A percentile compares a stretch with the other conserved stretches of the same genome.
Evolutionary conservation across 2,329 filamentous ascomycete species (phyloP).

Genomic region (Diaporthe longicolla): DNA sequence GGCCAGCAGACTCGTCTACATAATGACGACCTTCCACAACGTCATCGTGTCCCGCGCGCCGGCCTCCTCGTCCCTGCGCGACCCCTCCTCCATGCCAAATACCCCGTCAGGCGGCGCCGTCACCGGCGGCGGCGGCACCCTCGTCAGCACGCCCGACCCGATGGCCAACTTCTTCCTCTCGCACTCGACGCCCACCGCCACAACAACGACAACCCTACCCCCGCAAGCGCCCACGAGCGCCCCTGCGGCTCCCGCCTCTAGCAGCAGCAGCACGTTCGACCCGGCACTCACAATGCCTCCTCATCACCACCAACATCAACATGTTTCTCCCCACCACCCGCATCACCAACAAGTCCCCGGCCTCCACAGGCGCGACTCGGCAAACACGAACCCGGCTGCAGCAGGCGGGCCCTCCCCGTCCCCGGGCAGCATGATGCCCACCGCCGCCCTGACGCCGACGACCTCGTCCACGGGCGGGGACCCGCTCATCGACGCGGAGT

Average conservation of each 20-base stretch:
- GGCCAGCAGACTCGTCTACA: conserved; percentile 63
- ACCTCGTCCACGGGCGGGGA: conserved; percentile 36
- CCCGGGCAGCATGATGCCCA: conserved; percentile 23
- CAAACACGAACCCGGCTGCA: conserved; percentile 8
- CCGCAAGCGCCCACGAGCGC: conserved; percentile 21
- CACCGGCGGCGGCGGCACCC: not conserved
- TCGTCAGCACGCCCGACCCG: conserved; percentile 38
- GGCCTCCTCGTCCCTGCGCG: conserved; percentile 17
- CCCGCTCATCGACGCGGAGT: conserved; percentile 36
- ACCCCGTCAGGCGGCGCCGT: conserved; percentile 26
- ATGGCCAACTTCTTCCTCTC: conserved; percentile 42
- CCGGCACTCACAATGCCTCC: conserved; percentile 9
- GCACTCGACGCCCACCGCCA: conserved; percentile 21
- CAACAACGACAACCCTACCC: not conserved
- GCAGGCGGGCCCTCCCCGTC: conserved; percentile 14
- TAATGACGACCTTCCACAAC: conserved; percentile 61
- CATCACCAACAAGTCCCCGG: not conserved
- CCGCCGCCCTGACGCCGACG: conserved; percentile 38
- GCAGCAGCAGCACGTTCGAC: conserved; percentile 16
- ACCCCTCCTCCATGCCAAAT: conserved; percentile 37
- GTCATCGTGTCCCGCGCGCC: conserved; percentile 38
- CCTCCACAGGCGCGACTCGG: conserved; percentile 24
- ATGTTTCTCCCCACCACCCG: not conserved
- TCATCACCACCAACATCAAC: not conserved
- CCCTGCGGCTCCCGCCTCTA: not conserved